These are phyloP conservation scores for Strombidium stylifer DNA, from an alignment of 73 alveolate species.

Conservation along the genomic window DNA sequence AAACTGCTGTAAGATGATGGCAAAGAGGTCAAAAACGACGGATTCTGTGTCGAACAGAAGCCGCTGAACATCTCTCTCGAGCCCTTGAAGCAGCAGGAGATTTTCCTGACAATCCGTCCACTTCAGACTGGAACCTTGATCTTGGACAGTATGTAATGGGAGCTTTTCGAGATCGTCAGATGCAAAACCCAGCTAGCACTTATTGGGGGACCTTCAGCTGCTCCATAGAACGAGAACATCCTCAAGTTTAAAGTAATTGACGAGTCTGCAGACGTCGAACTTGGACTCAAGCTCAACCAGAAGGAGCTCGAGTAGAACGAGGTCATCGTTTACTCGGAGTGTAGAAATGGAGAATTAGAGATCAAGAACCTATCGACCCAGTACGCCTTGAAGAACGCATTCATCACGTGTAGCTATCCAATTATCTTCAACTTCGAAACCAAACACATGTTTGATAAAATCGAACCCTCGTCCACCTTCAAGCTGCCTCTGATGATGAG, in stretches of 20 bases:
- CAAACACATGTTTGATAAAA: constrained; percentile 9
- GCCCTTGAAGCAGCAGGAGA: constrained; percentile 37
- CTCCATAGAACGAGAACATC: constrained; percentile 39
- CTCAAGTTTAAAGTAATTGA: constrained; percentile 26
- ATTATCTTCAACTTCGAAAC: constrained; percentile 42
- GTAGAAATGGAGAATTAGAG: not conserved
- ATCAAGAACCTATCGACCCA: constrained; percentile 6
- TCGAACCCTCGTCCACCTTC: constrained; percentile 10
- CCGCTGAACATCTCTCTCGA: constrained; percentile 10
- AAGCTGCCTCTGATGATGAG: constrained; percentile 19
- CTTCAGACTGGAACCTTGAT: constrained; percentile 33
- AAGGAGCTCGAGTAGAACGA: not conserved
- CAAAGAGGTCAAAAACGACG: not conserved
- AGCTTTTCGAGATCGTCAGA: constrained; percentile 32
- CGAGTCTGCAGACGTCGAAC: constrained; percentile 17
- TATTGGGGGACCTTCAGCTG: constrained; percentile 20
- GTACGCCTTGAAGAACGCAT: constrained; percentile 28
- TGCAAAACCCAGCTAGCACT: constrained; percentile 1
- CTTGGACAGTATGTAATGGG: constrained; percentile 56
- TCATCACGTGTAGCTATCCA: constrained; percentile 40
- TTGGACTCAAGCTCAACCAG: not conserved
- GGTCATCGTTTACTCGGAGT: constrained; percentile 31
- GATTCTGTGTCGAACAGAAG: constrained; percentile 2
- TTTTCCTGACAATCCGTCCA: constrained; percentile 40
- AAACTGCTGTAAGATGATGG: too few species aligned